These are phyloP conservation scores for Suillus hirtellus DNA, from an alignment of 768 basidiomycete genomes.

Conservation along the genomic window DNA sequence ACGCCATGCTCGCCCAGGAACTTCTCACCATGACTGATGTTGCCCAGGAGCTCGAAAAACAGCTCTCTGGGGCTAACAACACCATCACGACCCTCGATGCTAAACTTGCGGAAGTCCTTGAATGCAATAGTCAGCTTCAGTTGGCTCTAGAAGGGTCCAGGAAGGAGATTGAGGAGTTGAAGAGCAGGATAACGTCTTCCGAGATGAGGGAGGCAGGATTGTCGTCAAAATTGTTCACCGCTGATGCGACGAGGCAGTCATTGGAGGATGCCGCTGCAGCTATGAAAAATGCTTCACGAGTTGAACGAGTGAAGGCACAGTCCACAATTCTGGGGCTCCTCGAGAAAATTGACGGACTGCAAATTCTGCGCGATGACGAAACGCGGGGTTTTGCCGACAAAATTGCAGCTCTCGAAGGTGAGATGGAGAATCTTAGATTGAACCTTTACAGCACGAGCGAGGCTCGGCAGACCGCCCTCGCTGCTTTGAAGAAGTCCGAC, in stretches of 20 bases:
- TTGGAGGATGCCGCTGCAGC: background rate
- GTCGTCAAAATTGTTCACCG: constrained; percentile 2
- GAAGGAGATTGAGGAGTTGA: constrained; percentile 2
- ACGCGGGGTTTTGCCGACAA: background rate
- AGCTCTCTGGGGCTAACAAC: background rate
- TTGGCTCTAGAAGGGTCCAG: background rate
- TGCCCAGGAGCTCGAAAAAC: background rate
- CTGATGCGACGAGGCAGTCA: background rate
- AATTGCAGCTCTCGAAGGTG: constrained; percentile 8
- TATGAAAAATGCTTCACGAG: constrained; percentile 2
- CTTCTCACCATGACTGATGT: background rate
- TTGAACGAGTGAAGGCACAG: constrained; percentile 11
- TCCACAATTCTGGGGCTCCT: constrained; percentile 14
- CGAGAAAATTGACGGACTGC: constrained; percentile 10
- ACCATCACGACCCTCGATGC: background rate
- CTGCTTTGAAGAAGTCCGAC: background rate
- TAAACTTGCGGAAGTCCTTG: background rate
- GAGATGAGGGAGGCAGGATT: constrained; percentile 4
- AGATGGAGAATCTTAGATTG: background rate
- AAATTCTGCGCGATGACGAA: constrained; percentile 14
- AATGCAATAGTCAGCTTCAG: background rate
- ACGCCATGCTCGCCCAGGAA: constrained; percentile 1
- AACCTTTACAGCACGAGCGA: background rate
- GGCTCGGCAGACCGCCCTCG: background rate
- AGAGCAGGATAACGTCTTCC: background rate